Conservation (phyloP, 768 basidiomycete species). For the Suillus subaureus region DNA sequence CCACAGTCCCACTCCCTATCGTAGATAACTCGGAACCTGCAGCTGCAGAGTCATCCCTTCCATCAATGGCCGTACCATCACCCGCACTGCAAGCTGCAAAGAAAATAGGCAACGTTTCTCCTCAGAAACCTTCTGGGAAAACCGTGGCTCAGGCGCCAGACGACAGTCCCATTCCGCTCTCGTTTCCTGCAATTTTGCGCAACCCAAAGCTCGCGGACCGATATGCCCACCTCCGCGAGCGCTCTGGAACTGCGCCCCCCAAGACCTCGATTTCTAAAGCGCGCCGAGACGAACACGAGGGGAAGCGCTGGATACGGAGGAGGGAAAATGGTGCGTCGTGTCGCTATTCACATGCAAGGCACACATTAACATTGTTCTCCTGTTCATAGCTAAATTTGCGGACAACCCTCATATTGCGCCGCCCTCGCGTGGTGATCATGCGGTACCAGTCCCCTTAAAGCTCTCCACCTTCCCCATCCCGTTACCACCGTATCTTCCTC, state of each 20-base stretch:
- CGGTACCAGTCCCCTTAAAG: conserved; percentile 42
- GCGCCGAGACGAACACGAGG: conserved; percentile 64
- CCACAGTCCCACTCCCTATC: not conserved
- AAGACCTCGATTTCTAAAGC: conserved; percentile 38
- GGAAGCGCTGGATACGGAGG: conserved; percentile 75
- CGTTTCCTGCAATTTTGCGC: conserved; percentile 72
- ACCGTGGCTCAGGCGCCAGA: not conserved
- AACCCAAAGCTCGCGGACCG: conserved; percentile 54
- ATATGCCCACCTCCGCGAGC: conserved; percentile 52
- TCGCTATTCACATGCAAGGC: not conserved
- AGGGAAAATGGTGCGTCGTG: conserved; percentile 70
- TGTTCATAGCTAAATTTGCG: conserved; percentile 59
- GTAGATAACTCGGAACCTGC: not conserved
- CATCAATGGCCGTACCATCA: not conserved
- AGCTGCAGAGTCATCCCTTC: not conserved
- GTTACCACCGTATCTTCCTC: conserved; percentile 68
- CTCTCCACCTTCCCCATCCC: conserved; percentile 75
- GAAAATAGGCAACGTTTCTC: not conserved
- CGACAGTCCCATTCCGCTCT: conserved; percentile 50
- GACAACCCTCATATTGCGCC: conserved; percentile 72
- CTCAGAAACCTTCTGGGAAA: not conserved
- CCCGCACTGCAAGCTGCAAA: not conserved
- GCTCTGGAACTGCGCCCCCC: conserved; percentile 11
- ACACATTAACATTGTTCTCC: conserved; percentile 10
- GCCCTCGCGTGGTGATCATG: conserved; percentile 62